Evolutionary conservation across 2,329 filamentous ascomycete genomes (phyloP).

Genomic region (Penicillium sp.): DNA sequence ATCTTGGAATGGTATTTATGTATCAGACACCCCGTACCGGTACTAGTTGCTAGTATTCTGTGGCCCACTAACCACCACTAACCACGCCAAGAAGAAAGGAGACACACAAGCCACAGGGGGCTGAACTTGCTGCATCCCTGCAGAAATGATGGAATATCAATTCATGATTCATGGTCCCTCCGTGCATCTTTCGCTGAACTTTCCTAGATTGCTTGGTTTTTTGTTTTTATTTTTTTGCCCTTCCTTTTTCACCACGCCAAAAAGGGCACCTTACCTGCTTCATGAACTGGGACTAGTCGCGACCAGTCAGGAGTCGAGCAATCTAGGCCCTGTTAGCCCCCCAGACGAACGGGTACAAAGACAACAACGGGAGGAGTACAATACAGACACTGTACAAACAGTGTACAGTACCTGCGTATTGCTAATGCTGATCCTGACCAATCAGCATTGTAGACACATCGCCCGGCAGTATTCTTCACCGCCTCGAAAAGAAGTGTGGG

Average conservation of each 20-base stretch:
- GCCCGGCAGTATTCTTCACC: background rate
- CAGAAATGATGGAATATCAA: background rate
- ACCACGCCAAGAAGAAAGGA: conserved; percentile 1
- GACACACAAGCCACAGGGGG: conserved; percentile 21
- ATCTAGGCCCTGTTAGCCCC: conserved; percentile 17
- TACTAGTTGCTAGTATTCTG: too few relatives aligned
- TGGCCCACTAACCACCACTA: too few relatives aligned
- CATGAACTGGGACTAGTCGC: too few relatives aligned
- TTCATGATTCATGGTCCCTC: too few relatives aligned
- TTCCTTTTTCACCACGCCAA: too few relatives aligned
- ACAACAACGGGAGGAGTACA: background rate
- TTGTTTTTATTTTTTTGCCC: too few relatives aligned
- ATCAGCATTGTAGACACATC: background rate
- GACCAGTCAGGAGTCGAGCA: conserved; percentile 12
- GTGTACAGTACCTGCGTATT: background rate
- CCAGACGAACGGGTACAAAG: background rate
- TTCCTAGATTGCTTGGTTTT: too few relatives aligned
- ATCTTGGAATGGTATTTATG: too few relatives aligned
- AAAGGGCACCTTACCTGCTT: too few relatives aligned
- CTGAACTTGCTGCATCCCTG: conserved; percentile 12
- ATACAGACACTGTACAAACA: background rate
- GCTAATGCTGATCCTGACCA: background rate
- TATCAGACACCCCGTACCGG: too few relatives aligned
- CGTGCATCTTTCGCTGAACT: too few relatives aligned
- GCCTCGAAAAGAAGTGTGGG: background rate